phyloP scores from a whole-genome alignment of 2,329 filamentous ascomycete genomes.

The Nemania sp. region DNA sequence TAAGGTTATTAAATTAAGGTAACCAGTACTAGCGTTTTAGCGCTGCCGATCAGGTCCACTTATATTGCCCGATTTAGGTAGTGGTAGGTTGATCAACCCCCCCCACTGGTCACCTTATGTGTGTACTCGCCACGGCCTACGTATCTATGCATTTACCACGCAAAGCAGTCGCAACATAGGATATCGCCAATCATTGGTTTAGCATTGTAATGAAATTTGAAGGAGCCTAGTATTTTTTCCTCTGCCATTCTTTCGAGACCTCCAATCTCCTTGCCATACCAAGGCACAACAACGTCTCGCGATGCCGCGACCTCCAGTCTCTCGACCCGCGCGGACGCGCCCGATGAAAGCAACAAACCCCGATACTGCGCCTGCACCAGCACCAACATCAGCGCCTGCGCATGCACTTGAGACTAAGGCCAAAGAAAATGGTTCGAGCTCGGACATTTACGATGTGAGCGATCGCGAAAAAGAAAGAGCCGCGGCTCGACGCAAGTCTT shows the following conservation, averaged over 20 bases:
- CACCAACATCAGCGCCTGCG: conserved; percentile 21
- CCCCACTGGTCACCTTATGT: no score
- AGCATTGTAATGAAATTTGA: neutral
- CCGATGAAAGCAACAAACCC: conserved; percentile 41
- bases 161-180: conserved; percentile 17
- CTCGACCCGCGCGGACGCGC: conserved; percentile 47
- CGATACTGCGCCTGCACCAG: conserved; percentile 19
- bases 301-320: conserved; percentile 50
- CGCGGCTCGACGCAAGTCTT: conserved; percentile 43
- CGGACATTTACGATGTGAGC: conserved; percentile 52
- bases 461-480: conserved; percentile 49
- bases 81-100: no score
- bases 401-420: conserved; percentile 22
- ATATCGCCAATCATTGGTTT: neutral
- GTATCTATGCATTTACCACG: conserved; percentile 17
- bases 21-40: no score
- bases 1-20: no score
- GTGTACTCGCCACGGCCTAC: no score
- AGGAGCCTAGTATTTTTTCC: neutral
- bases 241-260: neutral
- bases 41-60: no score
- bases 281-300: conserved; percentile 15
- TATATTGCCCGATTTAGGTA: no score
- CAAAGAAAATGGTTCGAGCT: conserved; percentile 33
- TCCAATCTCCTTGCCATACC: conserved; percentile 4